These are phyloP conservation scores for Puccinia triticina DNA, from an alignment of 1,284 basidiomycete species.

Conservation along the genomic window DNA sequence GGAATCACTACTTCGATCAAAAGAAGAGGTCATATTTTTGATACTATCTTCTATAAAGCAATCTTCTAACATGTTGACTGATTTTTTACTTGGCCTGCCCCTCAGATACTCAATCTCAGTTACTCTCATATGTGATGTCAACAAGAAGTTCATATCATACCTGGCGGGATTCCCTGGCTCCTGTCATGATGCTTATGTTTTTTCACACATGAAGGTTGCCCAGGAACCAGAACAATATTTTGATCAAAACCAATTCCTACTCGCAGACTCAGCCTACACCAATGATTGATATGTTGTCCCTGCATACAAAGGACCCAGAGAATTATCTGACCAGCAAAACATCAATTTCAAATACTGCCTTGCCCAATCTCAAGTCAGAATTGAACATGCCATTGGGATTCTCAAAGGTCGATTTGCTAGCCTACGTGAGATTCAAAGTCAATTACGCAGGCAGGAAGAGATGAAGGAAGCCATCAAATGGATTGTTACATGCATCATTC, in stretches of 20 bases:
- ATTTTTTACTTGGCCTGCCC: background rate
- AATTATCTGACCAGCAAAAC: too few species aligned
- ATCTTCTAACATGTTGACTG: background rate
- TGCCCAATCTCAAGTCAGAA: constrained; percentile 3
- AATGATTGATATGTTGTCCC: background rate
- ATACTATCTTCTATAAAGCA: background rate
- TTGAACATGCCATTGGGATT: constrained; percentile 24
- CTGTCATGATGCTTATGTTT: constrained; percentile 19
- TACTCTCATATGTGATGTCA: background rate
- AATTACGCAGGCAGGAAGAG: background rate
- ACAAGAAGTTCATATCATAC: background rate
- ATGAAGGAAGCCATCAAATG: background rate
- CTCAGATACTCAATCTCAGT: background rate
- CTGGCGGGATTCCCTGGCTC: background rate
- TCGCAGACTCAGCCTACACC: background rate
- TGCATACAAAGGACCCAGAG: too few species aligned
- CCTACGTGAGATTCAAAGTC: background rate
- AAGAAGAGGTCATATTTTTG: background rate
- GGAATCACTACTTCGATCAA: background rate
- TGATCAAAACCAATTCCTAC: constrained; percentile 24
- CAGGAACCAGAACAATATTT: constrained; percentile 20
- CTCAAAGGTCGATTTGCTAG: constrained; percentile 14
- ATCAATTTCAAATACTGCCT: constrained; percentile 17
- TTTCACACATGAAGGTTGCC: background rate
- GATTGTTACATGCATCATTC: too few species aligned